Conservation (phyloP, 1,284 basidiomycete species). For the Boletus sp. region DNA sequence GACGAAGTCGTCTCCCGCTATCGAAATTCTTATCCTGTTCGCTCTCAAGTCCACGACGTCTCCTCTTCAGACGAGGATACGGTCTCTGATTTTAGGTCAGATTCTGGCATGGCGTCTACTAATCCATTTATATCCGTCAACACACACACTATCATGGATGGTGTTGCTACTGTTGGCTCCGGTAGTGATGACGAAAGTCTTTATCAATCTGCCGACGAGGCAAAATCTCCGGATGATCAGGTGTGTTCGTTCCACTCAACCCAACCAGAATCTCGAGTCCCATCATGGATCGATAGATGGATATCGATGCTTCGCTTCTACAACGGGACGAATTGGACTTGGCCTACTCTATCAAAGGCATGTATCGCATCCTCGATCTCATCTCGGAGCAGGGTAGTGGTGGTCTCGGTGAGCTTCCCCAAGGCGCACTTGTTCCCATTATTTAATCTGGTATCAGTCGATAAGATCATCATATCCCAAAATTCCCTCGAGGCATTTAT, state of each 20-base stretch:
- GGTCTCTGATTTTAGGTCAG: background rate
- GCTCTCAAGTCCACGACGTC: background rate
- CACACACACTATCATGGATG: background rate
- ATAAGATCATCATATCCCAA: conserved; percentile 56
- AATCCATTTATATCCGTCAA: background rate
- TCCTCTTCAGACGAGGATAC: conserved; percentile 13
- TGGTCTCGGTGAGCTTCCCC: conserved; percentile 42
- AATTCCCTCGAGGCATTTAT: conserved; percentile 42
- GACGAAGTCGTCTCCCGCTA: background rate
- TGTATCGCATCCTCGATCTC: conserved; percentile 52
- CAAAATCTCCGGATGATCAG: conserved; percentile 2
- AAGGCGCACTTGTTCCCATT: background rate
- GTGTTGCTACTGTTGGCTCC: background rate
- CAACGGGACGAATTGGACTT: conserved; percentile 26
- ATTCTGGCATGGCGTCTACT: conserved; percentile 5
- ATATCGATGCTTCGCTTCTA: conserved; percentile 9
- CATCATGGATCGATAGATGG: conserved; percentile 20
- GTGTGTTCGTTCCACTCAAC: conserved; percentile 9
- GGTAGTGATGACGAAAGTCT: conserved; percentile 14
- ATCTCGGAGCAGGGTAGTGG: conserved; percentile 48
- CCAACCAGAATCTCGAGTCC: background rate
- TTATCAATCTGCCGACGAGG: conserved; percentile 22
- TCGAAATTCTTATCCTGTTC: background rate
- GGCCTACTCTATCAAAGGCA: conserved; percentile 33
- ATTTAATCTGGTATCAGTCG: conserved; percentile 35